Evolutionary conservation across 257 asterid species (phyloP).

Genomic region (Solanum appendiculatum): DNA sequence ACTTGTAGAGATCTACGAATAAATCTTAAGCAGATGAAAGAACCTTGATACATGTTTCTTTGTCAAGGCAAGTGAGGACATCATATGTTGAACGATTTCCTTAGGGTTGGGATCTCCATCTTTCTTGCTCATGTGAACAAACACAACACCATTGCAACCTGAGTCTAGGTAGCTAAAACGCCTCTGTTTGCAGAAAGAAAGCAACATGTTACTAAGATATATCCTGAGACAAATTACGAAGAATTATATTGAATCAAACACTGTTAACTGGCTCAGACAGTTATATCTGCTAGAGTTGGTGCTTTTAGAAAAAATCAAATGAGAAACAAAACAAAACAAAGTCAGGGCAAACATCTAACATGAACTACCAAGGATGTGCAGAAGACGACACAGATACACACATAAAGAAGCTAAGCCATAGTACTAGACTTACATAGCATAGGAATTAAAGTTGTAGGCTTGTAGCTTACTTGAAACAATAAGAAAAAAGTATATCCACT

Average conservation of each 20-base stretch:
- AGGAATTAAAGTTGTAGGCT: neutral
- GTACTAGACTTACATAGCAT: neutral
- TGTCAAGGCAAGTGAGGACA: slow-evolving; percentile 75
- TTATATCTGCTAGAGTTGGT: neutral
- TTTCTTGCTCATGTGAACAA: slow-evolving; percentile 80
- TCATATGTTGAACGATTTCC: slow-evolving; percentile 78
- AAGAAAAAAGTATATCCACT: slow-evolving; percentile 3
- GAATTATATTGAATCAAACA: neutral
- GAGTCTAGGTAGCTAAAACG: slow-evolving; percentile 76
- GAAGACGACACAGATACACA: neutral
- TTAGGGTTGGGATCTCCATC: slow-evolving; percentile 83
- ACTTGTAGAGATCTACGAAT: neutral
- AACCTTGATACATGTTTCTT: slow-evolving; percentile 81
- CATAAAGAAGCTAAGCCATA: neutral
- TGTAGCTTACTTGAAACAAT: neutral
- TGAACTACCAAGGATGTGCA: neutral
- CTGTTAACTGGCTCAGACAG: neutral
- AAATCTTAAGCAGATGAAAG: neutral
- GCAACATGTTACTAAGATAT: neutral
- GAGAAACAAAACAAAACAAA: neutral
- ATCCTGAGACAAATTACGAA: neutral
- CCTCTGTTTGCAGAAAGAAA: slow-evolving; percentile 38
- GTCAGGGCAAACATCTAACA: neutral
- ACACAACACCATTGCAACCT: slow-evolving; percentile 87
- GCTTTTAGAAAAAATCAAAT: neutral